Conservation (phyloP, 177 flowering plant genomes). For the Telopea speciosissima region DNA sequence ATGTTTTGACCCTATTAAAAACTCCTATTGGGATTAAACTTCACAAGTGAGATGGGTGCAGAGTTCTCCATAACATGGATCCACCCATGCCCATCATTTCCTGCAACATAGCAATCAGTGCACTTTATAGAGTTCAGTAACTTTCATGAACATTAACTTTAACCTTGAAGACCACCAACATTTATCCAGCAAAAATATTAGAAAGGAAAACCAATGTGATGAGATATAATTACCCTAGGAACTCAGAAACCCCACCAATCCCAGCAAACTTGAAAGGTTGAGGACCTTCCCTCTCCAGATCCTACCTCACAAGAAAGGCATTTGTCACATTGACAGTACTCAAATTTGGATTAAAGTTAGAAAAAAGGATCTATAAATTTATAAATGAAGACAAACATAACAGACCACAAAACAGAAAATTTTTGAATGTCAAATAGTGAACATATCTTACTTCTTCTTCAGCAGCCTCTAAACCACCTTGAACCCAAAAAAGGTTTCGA, state of each 20-base stretch:
- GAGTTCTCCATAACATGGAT: too few species aligned
- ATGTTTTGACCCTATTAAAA: too few species aligned
- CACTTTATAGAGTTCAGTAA: too few species aligned
- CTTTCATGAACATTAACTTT: background rate
- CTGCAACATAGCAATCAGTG: too few species aligned
- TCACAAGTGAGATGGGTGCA: too few species aligned
- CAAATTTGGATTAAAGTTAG: background rate
- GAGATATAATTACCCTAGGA: conserved; percentile 64
- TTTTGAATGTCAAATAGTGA: background rate
- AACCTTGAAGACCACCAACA: background rate
- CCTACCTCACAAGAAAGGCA: conserved; percentile 38
- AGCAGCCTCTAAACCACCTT: conserved; percentile 92
- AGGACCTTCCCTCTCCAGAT: conserved; percentile 84
- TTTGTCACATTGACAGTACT: background rate
- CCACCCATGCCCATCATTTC: too few species aligned
- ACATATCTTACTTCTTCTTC: conserved; percentile 70
- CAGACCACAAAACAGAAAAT: background rate
- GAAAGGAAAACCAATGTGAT: background rate
- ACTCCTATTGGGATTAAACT: too few species aligned
- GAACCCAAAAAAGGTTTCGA: conserved; percentile 88
- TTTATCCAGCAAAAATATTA: background rate
- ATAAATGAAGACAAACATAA: too few species aligned
- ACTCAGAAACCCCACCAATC: conserved; percentile 93
- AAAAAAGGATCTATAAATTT: too few species aligned
- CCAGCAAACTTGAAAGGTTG: conserved; percentile 89